phyloP scores from a whole-genome alignment of 257 asterid genomes.

The Anisodus acutangulus region DNA sequence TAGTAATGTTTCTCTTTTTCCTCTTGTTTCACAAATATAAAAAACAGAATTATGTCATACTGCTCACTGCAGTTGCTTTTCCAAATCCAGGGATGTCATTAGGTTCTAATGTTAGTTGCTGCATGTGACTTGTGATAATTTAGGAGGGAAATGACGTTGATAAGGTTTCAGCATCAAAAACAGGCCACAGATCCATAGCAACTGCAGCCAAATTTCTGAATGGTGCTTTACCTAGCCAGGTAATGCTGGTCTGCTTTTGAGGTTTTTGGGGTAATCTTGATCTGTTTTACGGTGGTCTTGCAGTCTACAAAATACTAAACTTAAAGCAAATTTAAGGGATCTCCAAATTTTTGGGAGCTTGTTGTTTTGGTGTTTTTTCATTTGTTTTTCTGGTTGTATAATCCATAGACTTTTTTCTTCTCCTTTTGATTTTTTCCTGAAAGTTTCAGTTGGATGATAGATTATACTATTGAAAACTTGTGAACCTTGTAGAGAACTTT shows the following conservation, averaged over 20 bases:
- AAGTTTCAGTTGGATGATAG: not conserved
- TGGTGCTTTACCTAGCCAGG: slow-evolving; percentile 85
- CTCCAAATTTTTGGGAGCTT: not conserved
- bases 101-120: slow-evolving; percentile 36
- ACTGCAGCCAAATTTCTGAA: slow-evolving; percentile 66
- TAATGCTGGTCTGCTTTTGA: slow-evolving; percentile 36
- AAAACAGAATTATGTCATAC: not conserved
- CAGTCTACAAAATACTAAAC: slow-evolving; percentile 7
- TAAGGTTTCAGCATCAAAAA: slow-evolving; percentile 58
- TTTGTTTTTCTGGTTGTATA: not conserved
- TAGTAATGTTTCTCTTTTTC: not conserved
- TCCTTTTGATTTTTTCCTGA: not conserved
- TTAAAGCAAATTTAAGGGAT: not conserved
- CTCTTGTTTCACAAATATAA: not conserved
- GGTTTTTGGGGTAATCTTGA: not conserved
- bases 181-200: slow-evolving; percentile 58
- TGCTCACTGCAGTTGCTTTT: slow-evolving; percentile 17
- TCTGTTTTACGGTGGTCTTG: not conserved
- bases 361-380: not conserved
- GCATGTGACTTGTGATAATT: slow-evolving; percentile 44
- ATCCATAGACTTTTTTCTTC: not conserved
- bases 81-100: slow-evolving; percentile 7
- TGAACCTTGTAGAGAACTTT: not conserved
- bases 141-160: slow-evolving; percentile 73
- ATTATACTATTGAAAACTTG: not conserved